phyloP scores from a whole-genome alignment of 2,329 filamentous ascomycete species.

The Botryotinia calthae region DNA sequence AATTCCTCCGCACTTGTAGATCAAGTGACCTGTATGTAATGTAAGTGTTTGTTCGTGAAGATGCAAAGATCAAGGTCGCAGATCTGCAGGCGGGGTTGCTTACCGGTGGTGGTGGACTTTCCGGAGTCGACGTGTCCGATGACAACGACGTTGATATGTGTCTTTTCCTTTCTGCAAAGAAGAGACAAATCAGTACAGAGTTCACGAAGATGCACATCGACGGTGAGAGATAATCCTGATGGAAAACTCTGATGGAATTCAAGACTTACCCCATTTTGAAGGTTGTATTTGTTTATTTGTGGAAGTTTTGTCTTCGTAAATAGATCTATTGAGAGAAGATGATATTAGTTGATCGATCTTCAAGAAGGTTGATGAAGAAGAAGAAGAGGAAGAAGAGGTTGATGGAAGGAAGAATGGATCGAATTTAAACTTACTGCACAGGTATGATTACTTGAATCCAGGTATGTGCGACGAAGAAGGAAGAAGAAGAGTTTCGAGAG shows the following conservation, averaged over 20 bases:
- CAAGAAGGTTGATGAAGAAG: neutral
- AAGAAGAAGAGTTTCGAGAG: conserved; percentile 15
- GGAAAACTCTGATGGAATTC: conserved; percentile 18
- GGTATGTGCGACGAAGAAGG: conserved; percentile 35
- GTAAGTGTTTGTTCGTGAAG: conserved; percentile 24
- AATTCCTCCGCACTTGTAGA: conserved; percentile 99
- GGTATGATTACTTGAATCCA: conserved; percentile 38
- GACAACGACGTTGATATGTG: conserved; percentile 96
- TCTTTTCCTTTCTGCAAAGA: conserved; percentile 80
- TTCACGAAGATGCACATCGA: conserved; percentile 25
- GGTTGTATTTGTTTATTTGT: conserved; percentile 34
- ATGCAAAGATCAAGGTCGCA: neutral
- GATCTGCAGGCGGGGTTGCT: conserved; percentile 41
- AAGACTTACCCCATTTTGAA: conserved; percentile 40
- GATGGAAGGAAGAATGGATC: conserved; percentile 1
- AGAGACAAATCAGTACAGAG: conserved; percentile 30
- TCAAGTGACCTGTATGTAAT: conserved; percentile 73
- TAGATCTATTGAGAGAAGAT: conserved; percentile 31
- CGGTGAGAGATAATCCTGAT: conserved; percentile 18
- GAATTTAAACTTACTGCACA: conserved; percentile 33
- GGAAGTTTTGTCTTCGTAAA: conserved; percentile 29
- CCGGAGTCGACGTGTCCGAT: conserved; percentile 99
- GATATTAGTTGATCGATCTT: conserved; percentile 23
- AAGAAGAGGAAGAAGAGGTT: neutral
- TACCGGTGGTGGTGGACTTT: conserved; percentile 96